phyloP scores from a whole-genome alignment of 306 rosid genomes.

The Dicorynia guianensis region DNA sequence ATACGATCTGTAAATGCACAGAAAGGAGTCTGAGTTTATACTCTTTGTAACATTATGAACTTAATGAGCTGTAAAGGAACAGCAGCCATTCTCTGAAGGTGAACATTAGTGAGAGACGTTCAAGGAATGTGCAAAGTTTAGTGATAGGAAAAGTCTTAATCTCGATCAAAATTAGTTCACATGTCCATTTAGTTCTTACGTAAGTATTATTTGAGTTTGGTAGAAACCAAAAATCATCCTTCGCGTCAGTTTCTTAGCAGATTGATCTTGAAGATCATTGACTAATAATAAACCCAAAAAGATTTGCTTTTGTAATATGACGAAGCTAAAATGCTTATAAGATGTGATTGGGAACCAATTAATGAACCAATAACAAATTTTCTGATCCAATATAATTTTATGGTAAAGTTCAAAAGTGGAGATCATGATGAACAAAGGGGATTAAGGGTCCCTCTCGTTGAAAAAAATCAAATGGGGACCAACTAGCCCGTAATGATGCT shows the following conservation, averaged over 20 bases:
- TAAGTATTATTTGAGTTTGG: conserved; percentile 35
- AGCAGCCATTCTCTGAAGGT: background rate
- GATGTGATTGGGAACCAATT: conserved; percentile 3
- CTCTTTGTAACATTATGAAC: conserved; percentile 31
- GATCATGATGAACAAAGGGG: conserved; percentile 54
- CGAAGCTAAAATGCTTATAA: conserved; percentile 33
- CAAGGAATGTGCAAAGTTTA: background rate
- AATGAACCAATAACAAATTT: conserved; percentile 27
- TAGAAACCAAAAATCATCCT: conserved; percentile 23
- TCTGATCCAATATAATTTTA: conserved; percentile 5
- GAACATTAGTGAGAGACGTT: background rate
- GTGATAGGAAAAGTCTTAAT: background rate
- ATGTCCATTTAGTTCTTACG: conserved; percentile 10
- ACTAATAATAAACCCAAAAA: conserved; percentile 45
- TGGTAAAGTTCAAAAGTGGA: conserved; percentile 46
- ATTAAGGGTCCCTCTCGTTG: conserved; percentile 57
- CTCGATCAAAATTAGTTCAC: conserved; percentile 38
- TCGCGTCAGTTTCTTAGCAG: conserved; percentile 17
- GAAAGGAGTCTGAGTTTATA: conserved; percentile 29
- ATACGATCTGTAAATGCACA: conserved; percentile 40
- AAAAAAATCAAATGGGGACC: conserved; percentile 53
- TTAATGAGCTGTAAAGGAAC: conserved; percentile 34
- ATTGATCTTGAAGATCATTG: conserved; percentile 44
- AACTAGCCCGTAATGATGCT: conserved; percentile 43
- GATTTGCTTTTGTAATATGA: conserved; percentile 33